Evolutionary conservation across 805 yeast genomes (phyloP).

Genomic region (Candida sithepensis): DNA sequence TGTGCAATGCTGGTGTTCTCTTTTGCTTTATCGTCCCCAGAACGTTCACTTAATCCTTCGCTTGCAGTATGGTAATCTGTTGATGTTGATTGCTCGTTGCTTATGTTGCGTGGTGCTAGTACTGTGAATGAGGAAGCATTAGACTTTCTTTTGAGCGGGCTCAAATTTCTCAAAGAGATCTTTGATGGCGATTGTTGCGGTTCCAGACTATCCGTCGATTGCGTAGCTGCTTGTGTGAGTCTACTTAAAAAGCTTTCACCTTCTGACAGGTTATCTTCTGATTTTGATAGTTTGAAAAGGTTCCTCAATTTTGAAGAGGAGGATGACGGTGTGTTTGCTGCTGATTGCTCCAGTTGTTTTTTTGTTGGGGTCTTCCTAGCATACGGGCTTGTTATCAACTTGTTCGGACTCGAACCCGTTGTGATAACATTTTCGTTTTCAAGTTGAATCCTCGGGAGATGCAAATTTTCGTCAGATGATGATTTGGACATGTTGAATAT

Average conservation of each 20-base stretch:
- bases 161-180: conserved; percentile 5
- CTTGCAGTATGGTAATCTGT: not conserved
- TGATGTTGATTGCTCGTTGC: not conserved
- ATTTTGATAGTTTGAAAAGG: not conserved
- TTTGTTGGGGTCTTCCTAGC: not conserved
- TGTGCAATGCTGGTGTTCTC: not conserved
- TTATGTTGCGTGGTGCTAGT: not conserved
- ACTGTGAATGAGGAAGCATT: conserved; percentile 2
- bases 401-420: not conserved
- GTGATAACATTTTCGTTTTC: not conserved
- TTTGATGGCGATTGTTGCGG: not conserved
- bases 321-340: not conserved
- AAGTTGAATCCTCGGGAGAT: no score
- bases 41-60: not conserved
- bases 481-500: no score
- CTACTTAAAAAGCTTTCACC: not conserved
- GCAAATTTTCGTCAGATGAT: no score
- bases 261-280: not conserved
- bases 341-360: not conserved
- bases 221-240: not conserved
- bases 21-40: not conserved
- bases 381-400: not conserved
- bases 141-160: conserved; percentile 8
- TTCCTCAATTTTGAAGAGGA: conserved; percentile 1
- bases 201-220: not conserved